Base-by-base conservation (phyloP, 139 green algal species). In the Nannochloris sp. region DNA sequence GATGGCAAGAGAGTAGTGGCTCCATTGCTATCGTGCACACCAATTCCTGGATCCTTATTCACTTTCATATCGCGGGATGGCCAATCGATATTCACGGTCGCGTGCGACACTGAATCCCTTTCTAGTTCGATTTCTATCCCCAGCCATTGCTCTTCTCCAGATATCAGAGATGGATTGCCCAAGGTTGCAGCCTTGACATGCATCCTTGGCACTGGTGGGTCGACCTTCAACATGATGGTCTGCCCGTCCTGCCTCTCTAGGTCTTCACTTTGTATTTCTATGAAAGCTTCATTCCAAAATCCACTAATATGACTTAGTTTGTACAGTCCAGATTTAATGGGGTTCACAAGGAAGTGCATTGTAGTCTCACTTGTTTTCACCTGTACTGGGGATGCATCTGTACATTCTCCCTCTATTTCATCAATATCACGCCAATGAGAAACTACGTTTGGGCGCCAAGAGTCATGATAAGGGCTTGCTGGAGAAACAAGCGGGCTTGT, bases 131-230 rank as follows among this genome's bases (percentile, higher is more conserved):
- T 15, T 0, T 62, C 51, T 12, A 87, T 31, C 1, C 75, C 81
- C 57, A 87, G 61, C 78, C 78, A 86, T 55, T 79, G 68, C 24
- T 48, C 24, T 49, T 75, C 62, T 9, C 78, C 78, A 2, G 77
- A 75, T 25, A 79, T 58, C 19, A 83, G 29, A 34, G 44, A 53
- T 14, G 66, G 74, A 12, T 57, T 46, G 2, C 61, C 66, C 5
- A 63, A 48, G 2, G 64, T 15, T 10, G 53, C 29, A 78, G 31
- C 15, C 48, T 23, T 24, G 75, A 44, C 6, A 15, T 27, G 21
- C 12, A 64, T 64, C 19, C 76, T 65, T 2, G 62, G 66, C 48
- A 58, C 37, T 4, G 67, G 66, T 12, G 65, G 44, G 2, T 62
- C 49, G 14, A 79, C 77, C 5, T 55, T 10, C 53, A 83, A 29